Evolutionary conservation across 257 asterid species (phyloP).

Genomic region (Solanum acaule): DNA sequence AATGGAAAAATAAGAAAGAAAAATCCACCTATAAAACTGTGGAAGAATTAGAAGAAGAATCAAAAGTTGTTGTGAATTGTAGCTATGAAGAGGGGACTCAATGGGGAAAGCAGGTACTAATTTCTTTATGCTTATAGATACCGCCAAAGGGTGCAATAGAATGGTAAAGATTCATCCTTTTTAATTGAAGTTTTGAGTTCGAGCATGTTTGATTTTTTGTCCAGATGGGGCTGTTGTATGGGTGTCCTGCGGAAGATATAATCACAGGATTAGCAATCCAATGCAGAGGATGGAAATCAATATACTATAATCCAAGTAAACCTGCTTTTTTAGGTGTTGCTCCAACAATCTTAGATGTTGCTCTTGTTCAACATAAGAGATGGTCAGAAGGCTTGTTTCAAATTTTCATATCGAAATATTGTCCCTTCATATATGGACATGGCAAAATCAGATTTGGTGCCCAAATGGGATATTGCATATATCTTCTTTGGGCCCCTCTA

Average conservation of each 20-base stretch:
- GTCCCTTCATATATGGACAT: slow-evolving; percentile 52
- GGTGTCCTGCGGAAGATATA: slow-evolving; percentile 69
- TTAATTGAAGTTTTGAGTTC: not conserved
- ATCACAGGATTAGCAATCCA: slow-evolving; percentile 78
- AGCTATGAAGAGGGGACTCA: slow-evolving; percentile 57
- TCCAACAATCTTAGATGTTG: slow-evolving; percentile 43
- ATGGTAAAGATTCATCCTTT: not conserved
- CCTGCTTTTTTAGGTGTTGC: slow-evolving; percentile 54
- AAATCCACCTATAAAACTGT: slow-evolving; percentile 7
- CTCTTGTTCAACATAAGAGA: slow-evolving; percentile 64
- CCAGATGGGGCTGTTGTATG: slow-evolving; percentile 80
- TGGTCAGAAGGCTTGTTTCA: slow-evolving; percentile 82
- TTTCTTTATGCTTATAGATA: not conserved
- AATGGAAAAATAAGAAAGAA: slow-evolving; percentile 1
- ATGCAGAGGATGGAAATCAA: slow-evolving; percentile 80
- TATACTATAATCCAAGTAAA: slow-evolving; percentile 49
- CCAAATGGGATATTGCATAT: slow-evolving; percentile 61
- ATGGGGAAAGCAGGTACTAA: slow-evolving; percentile 81
- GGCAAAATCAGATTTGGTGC: slow-evolving; percentile 45
- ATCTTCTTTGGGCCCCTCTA: slow-evolving; percentile 52
- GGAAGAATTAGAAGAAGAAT: slow-evolving; percentile 44
- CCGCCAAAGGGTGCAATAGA: no score
- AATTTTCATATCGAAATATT: slow-evolving; percentile 55
- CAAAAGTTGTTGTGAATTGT: slow-evolving; percentile 47
- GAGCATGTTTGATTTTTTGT: not conserved